A percentile compares a stretch with the other conserved stretches of the same genome.
These are phyloP conservation scores for Carex cristatella DNA, from an alignment of 176 grass and related monocot genomes.

Conservation along the genomic window DNA sequence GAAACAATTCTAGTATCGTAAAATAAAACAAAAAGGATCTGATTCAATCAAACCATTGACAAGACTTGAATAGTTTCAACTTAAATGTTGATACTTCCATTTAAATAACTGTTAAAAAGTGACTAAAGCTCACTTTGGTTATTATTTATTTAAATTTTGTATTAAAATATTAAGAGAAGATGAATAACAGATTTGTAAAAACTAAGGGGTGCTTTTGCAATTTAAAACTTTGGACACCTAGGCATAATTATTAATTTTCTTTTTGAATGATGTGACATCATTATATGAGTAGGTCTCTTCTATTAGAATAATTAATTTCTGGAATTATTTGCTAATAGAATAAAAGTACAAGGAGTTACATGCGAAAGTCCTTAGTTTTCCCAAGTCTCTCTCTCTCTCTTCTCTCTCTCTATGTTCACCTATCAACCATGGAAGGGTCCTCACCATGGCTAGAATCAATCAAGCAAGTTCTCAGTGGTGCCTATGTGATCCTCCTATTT, in stretches of 20 bases:
- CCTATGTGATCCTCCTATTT: slow-evolving; percentile 78
- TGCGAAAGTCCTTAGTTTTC: neutral
- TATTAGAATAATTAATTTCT: neutral
- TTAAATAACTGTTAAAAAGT: too few species aligned
- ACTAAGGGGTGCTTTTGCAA: neutral
- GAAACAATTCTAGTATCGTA: too few species aligned
- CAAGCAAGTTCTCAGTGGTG: slow-evolving; percentile 29
- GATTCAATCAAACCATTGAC: too few species aligned
- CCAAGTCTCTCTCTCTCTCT: neutral
- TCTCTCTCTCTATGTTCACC: neutral
- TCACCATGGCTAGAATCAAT: neutral
- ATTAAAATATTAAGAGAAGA: too few species aligned
- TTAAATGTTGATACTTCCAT: too few species aligned
- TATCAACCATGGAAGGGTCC: neutral
- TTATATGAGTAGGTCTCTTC: neutral
- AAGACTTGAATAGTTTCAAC: too few species aligned
- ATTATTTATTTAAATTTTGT: too few species aligned
- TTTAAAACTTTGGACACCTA: neutral
- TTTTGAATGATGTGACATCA: neutral
- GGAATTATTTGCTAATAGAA: neutral
- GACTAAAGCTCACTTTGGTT: too few species aligned
- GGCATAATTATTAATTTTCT: too few species aligned
- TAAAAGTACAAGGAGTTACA: neutral
- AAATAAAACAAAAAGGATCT: too few species aligned
- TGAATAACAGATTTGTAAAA: neutral